phyloP scores from a whole-genome alignment of 352 stramenopile genomes.

The Globisporangium sylvaticum region DNA sequence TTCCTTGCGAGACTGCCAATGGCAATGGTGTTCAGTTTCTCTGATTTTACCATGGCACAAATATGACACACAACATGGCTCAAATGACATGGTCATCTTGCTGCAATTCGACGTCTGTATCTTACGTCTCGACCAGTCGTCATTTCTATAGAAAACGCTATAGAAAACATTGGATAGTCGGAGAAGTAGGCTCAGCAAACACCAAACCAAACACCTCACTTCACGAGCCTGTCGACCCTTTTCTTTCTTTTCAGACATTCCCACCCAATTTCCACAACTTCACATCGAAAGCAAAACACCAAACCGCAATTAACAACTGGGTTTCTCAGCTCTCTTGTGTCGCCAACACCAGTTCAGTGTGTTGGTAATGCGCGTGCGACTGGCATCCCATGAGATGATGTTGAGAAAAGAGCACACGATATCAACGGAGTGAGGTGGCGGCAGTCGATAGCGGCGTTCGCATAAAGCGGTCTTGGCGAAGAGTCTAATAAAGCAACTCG shows the following conservation, averaged over 20 bases:
- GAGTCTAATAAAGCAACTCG: no score
- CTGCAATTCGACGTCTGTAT: neutral
- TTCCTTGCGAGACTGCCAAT: no score
- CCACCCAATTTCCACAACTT: neutral
- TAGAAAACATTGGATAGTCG: neutral
- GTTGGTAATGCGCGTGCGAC: neutral
- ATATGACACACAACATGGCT: no score
- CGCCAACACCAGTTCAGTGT: neutral
- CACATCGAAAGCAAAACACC: neutral
- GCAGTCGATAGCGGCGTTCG: neutral
- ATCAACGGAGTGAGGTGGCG: neutral
- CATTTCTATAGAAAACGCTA: neutral
- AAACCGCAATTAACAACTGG: neutral
- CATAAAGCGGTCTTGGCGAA: neutral
- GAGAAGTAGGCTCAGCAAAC: neutral
- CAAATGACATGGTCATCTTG: neutral
- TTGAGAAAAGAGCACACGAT: neutral
- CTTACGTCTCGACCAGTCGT: neutral
- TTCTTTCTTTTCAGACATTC: neutral
- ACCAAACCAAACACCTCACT: neutral
- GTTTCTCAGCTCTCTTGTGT: neutral
- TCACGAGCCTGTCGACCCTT: neutral
- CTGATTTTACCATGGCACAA: no score
- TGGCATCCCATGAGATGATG: neutral
- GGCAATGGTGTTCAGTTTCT: no score